These are phyloP conservation scores for Kodamaea laetipori DNA, from an alignment of 805 yeast species.

Conservation along the genomic window DNA sequence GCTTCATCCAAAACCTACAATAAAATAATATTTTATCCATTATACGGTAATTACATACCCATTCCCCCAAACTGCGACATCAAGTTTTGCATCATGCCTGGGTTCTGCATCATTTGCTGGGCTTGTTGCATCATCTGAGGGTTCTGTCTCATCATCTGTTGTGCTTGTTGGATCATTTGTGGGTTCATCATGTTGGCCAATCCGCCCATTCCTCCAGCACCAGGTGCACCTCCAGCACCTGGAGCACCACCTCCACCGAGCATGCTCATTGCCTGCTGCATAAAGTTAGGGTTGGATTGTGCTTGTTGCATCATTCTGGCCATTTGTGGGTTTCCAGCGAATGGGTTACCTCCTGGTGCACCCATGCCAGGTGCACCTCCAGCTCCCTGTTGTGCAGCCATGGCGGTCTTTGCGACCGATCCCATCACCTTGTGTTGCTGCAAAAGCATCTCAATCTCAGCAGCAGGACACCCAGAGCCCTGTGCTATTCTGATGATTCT, in stretches of 20 bases:
- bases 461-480: constrained; percentile 90
- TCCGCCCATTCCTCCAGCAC: constrained; percentile 43
- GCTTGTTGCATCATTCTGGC: constrained; percentile 59
- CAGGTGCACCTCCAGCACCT: constrained; percentile 57
- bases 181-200: constrained; percentile 67
- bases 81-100: constrained; percentile 71
- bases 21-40: too few species aligned
- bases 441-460: constrained; percentile 90
- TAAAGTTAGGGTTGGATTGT: constrained; percentile 49
- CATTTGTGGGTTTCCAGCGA: constrained; percentile 43
- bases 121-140: constrained; percentile 49
- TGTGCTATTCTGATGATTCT: constrained; percentile 88
- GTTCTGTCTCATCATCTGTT: constrained; percentile 47
- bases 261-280: constrained; percentile 67
- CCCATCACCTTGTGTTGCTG: constrained; percentile 94
- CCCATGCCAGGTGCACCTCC: constrained; percentile 10
- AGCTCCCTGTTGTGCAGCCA: constrained; percentile 48
- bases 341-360: constrained; percentile 15
- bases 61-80: constrained; percentile 56
- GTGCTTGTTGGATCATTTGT: constrained; percentile 48
- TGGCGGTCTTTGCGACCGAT: constrained; percentile 76
- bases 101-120: constrained; percentile 49
- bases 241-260: constrained; percentile 57
- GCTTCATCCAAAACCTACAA: too few species aligned
- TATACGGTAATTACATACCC: not conserved